Percentiles rank a stretch among this genome's conserved stretches.
Conservation (phyloP, 257 asterid species). For the Forsythia suspensa region DNA sequence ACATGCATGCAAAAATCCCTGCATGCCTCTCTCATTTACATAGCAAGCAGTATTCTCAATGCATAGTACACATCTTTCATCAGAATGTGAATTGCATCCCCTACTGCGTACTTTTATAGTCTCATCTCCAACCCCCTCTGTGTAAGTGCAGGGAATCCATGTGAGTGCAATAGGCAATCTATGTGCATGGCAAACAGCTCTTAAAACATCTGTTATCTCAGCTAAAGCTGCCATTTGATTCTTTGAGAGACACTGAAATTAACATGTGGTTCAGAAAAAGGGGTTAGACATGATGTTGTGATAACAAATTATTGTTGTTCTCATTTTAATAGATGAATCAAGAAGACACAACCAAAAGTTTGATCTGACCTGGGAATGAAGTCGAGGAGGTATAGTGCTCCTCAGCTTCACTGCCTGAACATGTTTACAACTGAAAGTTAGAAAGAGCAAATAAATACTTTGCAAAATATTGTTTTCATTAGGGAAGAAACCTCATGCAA, state of each 20-base stretch:
- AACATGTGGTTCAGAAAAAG: neutral
- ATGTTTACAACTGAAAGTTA: slow-evolving; percentile 1
- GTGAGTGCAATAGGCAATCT: slow-evolving; percentile 69
- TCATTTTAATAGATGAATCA: neutral
- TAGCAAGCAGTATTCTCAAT: slow-evolving; percentile 54
- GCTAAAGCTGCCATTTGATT: slow-evolving; percentile 56
- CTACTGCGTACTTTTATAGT: slow-evolving; percentile 7
- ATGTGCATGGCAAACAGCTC: slow-evolving; percentile 64
- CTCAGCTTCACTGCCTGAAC: slow-evolving; percentile 68
- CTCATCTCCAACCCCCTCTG: slow-evolving; percentile 24
- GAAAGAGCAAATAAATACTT: neutral
- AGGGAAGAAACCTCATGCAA: neutral
- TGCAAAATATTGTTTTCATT: neutral
- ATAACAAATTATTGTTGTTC: neutral
- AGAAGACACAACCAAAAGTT: neutral
- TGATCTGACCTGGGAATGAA: slow-evolving; percentile 45
- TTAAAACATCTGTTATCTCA: slow-evolving; percentile 60
- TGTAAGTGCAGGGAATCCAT: slow-evolving; percentile 61
- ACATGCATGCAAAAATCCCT: slow-evolving; percentile 70
- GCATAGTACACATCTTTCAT: slow-evolving; percentile 39
- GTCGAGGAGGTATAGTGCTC: slow-evolving; percentile 46
- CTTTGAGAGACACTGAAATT: slow-evolving; percentile 50
- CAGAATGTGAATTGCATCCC: slow-evolving; percentile 18
- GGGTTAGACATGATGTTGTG: neutral
- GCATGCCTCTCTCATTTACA: slow-evolving; percentile 43